Conservation (phyloP, 768 basidiomycete species). For the Termitomyces sp. region DNA sequence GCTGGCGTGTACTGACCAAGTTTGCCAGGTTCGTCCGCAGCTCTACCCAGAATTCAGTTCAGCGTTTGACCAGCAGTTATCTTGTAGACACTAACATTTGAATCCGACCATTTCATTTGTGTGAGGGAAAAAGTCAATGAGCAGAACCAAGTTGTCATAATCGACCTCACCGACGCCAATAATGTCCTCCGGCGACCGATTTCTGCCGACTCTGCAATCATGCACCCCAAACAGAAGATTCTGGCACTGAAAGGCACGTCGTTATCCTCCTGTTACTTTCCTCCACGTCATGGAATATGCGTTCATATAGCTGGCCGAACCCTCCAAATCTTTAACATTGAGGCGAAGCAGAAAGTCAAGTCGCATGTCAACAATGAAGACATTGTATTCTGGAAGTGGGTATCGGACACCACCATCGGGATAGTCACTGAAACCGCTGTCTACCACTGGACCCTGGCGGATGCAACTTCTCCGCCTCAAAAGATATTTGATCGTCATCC, state of each 20-base stretch:
- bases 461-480: constrained; percentile 75
- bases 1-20: constrained; percentile 30
- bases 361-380: constrained; percentile 93
- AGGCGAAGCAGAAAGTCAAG: constrained; percentile 96
- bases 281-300: constrained; percentile 12
- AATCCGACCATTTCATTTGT: constrained; percentile 98
- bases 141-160: constrained; percentile 97
- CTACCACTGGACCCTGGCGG: constrained; percentile 83
- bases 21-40: constrained; percentile 27
- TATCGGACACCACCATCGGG: constrained; percentile 86
- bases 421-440: constrained; percentile 94
- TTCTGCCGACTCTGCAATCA: constrained; percentile 97
- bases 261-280: neutral
- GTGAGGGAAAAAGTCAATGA: constrained; percentile 94
- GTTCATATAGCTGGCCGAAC: constrained; percentile 82
- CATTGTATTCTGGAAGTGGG: constrained; percentile 99
- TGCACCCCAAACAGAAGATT: constrained; percentile 97
- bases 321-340: constrained; percentile 97
- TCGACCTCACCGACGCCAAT: constrained; percentile 96
- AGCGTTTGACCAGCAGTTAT: constrained; percentile 1
- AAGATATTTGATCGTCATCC: constrained; percentile 97
- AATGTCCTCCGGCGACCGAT: constrained; percentile 95
- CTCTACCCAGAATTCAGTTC: neutral
- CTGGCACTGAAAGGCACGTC: constrained; percentile 87
- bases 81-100: constrained; percentile 81